phyloP scores from a whole-genome alignment of 2,329 filamentous ascomycete genomes.

The Nannizziopsis barbatae region DNA sequence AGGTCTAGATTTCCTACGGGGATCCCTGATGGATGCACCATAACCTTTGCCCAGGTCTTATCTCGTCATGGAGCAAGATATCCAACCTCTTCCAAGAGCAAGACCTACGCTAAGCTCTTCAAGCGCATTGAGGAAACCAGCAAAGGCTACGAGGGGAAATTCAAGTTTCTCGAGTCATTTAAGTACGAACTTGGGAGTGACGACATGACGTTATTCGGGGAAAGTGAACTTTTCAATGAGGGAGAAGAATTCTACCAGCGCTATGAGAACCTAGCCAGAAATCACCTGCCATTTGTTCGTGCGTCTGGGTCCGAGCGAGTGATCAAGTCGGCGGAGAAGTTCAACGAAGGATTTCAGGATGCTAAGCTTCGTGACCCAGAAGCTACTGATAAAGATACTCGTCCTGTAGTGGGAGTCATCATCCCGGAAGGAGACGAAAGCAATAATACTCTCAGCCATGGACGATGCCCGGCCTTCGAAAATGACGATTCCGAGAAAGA shows the following conservation, averaged over 20 bases:
- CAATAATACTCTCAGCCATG: conserved; percentile 77
- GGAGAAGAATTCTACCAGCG: conserved; percentile 64
- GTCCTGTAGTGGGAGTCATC: conserved; percentile 52
- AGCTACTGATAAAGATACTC: conserved; percentile 36
- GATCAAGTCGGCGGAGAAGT: conserved; percentile 62
- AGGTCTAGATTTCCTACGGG: conserved; percentile 51
- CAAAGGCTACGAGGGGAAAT: conserved; percentile 49
- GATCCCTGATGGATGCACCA: conserved; percentile 55
- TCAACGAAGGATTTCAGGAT: conserved; percentile 60
- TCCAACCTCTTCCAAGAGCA: conserved; percentile 59
- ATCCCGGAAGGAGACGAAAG: conserved; percentile 50
- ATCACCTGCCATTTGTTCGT: conserved; percentile 58
- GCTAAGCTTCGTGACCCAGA: conserved; percentile 38
- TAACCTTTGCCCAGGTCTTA: conserved; percentile 71
- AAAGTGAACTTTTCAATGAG: conserved; percentile 60
- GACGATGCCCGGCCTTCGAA: conserved; percentile 61
- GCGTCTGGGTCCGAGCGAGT: conserved; percentile 59
- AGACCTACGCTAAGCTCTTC: conserved; percentile 53
- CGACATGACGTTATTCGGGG: conserved; percentile 56
- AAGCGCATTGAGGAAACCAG: conserved; percentile 52
- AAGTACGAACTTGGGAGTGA: conserved; percentile 60
- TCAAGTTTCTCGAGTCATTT: conserved; percentile 61
- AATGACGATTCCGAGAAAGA: conserved; percentile 25
- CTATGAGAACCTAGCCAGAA: conserved; percentile 52
- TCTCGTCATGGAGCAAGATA: conserved; percentile 77